A percentile compares a stretch with the other conserved stretches of the same genome.
Evolutionary conservation across 345 rosid genomes (phyloP).

Genomic region (Euphorbia peplus): DNA sequence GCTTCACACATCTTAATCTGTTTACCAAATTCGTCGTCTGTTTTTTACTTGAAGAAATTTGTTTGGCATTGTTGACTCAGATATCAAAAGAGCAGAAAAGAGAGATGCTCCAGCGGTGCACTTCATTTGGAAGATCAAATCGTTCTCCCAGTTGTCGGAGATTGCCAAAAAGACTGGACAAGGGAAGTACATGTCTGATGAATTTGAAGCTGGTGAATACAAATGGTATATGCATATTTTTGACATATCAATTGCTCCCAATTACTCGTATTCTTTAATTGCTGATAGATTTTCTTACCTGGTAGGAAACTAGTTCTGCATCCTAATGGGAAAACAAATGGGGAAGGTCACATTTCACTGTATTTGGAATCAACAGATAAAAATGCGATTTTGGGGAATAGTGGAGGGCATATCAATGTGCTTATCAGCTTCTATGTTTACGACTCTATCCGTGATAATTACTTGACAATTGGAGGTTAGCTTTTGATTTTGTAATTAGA

Average conservation of each 20-base stretch:
- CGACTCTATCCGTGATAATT: not conserved
- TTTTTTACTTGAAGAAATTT: no score
- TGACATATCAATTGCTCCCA: no score
- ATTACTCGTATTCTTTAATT: not conserved
- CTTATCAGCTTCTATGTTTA: not conserved
- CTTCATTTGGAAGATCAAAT: not conserved
- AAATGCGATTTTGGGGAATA: not conserved
- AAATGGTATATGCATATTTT: not conserved
- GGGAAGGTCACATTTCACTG: not conserved
- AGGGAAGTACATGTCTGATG: not conserved
- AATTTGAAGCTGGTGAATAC: not conserved
- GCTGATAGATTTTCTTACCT: not conserved
- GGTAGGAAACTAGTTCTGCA: conserved; percentile 5
- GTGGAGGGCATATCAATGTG: not conserved
- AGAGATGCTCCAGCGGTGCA: conserved; percentile 1
- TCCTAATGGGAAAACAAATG: not conserved
- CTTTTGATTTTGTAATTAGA: no score
- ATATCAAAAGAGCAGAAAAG: not conserved
- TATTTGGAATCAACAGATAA: not conserved
- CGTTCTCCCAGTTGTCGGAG: not conserved
- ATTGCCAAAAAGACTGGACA: not conserved
- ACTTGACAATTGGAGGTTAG: not conserved
- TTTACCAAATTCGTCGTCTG: not conserved
- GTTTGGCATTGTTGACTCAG: not conserved
- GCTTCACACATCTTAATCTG: no score